Base-by-base conservation (phyloP, 2,329 filamentous ascomycete genomes). In the Neonectria neomacrospora region DNA sequence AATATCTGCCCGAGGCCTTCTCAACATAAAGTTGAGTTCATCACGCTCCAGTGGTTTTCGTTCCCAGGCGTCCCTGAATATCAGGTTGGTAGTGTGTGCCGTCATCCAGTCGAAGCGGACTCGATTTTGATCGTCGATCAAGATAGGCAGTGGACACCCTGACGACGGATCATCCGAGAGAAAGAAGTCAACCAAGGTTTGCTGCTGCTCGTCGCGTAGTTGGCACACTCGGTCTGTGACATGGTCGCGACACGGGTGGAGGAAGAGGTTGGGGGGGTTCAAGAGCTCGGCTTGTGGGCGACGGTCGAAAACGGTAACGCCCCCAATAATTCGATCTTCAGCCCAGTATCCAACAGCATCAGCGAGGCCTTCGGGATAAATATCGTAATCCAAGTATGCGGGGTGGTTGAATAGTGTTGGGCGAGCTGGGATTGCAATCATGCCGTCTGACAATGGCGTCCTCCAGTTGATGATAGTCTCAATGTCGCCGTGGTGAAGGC, bases 261-360 rank as follows among this genome's bases (percentile, higher is more conserved):
- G 37, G 2, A 2, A 41, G 37, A 20, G 1, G n/a, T 41, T 41
- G 1, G 37, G 37, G 9, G 8, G 37, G 37, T 41, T 41, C 37
- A 11, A 41, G n/a, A 8, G n/a, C 1, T 41, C 37, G n/a, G 9
- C n/a, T 4, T 3, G n/a, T 11, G 37, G 37, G 3, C 54, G n/a
- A 18, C 20, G 18, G 28, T 48, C 37, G 9, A 55, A 45, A 6
- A 54, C n/a, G 2, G 51, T 32, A 5, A 54, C 51, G 30, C 51
- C 51, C 4, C 51, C 51, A 23, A 54, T n/a, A 2, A 54, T 37
- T 2, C 51, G 51, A 11, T 39, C 32, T 18, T 42, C 51, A 14
- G 51, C 51, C 51, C 51, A 54, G 34, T 39, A 39, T 12, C 51
- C 51, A 11, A 54, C 51, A 0, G n/a, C 14, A 20, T 54, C 51